Evolutionary conservation across 306 rosid species (phyloP).

Genomic region (Prosopis cineraria): DNA sequence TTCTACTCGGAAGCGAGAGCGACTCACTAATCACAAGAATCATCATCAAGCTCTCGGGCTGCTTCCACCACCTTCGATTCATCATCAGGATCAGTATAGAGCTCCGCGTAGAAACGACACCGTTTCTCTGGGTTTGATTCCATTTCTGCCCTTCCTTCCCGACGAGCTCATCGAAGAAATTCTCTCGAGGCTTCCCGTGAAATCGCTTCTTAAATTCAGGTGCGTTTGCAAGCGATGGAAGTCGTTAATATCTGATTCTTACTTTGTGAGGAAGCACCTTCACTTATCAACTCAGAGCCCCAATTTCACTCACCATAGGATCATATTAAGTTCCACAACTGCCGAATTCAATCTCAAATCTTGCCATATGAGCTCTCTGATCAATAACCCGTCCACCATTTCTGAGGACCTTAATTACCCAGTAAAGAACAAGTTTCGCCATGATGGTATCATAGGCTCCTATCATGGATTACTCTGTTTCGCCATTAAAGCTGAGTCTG

Average conservation of each 20-base stretch:
- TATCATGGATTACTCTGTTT: conserved; percentile 18
- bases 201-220: conserved; percentile 35
- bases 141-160: conserved; percentile 10
- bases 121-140: not conserved
- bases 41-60: not conserved
- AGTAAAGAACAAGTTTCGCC: conserved; percentile 15
- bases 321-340: not conserved
- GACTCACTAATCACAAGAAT: not conserved
- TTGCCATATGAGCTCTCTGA: not conserved
- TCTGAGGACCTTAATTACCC: conserved; percentile 17
- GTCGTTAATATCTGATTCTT: conserved; percentile 28
- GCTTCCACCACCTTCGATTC: not conserved
- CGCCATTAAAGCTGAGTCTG: conserved; percentile 20
- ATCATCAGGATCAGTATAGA: not conserved
- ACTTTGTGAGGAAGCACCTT: conserved; percentile 26
- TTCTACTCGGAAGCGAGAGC: conserved; percentile 33
- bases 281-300: not conserved
- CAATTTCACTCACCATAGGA: conserved; percentile 1
- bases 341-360: conserved; percentile 13
- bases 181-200: conserved; percentile 31
- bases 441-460: conserved; percentile 21
- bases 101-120: not conserved
- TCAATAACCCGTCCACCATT: not conserved
- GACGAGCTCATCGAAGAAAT: conserved; percentile 32
- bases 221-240: conserved; percentile 34